phyloP scores from a whole-genome alignment of 2,329 filamentous ascomycete species.

The Stemphylium beticola region DNA sequence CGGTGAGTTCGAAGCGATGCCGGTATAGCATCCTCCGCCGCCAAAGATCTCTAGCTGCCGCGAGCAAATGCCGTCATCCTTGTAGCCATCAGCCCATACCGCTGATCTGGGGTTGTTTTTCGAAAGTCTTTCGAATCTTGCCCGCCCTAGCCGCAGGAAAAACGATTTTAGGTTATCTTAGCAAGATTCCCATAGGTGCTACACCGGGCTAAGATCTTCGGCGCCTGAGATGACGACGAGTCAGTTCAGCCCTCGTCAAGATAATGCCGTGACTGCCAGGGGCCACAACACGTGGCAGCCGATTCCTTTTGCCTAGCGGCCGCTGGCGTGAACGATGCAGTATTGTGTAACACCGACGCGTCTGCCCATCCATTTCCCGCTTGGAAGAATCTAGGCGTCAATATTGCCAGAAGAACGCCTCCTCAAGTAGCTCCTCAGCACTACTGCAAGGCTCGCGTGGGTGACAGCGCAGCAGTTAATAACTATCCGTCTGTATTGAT shows the following conservation, averaged over 20 bases:
- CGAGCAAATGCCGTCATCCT: constrained; percentile 21
- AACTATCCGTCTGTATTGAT: constrained; percentile 18
- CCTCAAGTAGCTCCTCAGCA: constrained; percentile 9
- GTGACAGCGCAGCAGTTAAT: constrained; percentile 14
- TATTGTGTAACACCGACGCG: constrained; percentile 16
- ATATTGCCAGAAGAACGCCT: constrained; percentile 2
- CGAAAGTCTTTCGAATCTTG: constrained; percentile 4
- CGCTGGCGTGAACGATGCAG: constrained; percentile 40
- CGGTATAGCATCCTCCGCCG: constrained; percentile 7
- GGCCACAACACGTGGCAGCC: constrained; percentile 40
- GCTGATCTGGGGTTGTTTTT: constrained; percentile 14
- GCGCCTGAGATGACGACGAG: constrained; percentile 33
- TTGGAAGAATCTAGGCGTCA: not conserved
- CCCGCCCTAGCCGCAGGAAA: constrained; percentile 18
- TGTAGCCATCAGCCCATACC: constrained; percentile 26
- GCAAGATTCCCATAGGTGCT: constrained; percentile 16
- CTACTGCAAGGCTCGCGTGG: constrained; percentile 24
- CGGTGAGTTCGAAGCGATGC: constrained; percentile 16
- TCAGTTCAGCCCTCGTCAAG: constrained; percentile 33
- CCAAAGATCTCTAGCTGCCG: constrained; percentile 19
- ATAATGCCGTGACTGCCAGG: constrained; percentile 33
- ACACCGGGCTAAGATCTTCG: constrained; percentile 28
- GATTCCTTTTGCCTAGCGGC: constrained; percentile 38
- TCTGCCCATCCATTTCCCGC: constrained; percentile 7
- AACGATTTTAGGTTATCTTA: constrained; percentile 18